Base-by-base conservation (phyloP, 116 monocot species). In the Dioscorea cayenensis region DNA sequence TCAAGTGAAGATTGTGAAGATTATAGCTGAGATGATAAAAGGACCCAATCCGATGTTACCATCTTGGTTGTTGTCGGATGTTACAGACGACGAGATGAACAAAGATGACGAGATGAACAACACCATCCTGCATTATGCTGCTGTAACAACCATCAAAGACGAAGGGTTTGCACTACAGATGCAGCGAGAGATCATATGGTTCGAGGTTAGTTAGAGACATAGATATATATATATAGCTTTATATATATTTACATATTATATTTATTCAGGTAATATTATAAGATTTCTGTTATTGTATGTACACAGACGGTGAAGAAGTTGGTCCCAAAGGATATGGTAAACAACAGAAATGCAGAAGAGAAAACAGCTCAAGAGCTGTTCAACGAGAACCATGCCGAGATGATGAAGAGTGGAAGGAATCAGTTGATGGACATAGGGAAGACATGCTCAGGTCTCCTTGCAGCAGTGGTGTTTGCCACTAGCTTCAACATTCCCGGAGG, bases 401-500 rank as follows among this genome's bases (percentile, higher is more conserved):
- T 72, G 83, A 32, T 78, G 11, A 68, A 67, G 43, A 51, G 28
- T 6, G 66, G 67, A n/a, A 75, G 64, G 68, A 7, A 16, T 0
- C 63, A 78, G 49, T 63, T 78, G 14, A 63, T 7, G 28, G 52
- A 83, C 0, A 20, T 83, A 19, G 83, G 83, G 17, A 71, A 83
- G 64, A 83, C 78, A 12, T 71, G 68, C 49, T 18, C 78, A 1
- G n/a, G 78, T 36, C 78, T 83, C 2, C 67, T 83, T 5, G 83
- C 83, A 4, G 83, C 83, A 0, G 78, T 83, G 9, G 83, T 83
- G 21, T 78, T 78, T 21, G 75, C 83, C 7, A 78, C 78, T 4
- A 83, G 78, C 65, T 82, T 82, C 78, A 74, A 74, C n/a, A 74
- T 82, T 14, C 78, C 82, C 1, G 74, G 73, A 32, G 82, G 73